A percentile compares a stretch with the other conserved stretches of the same genome.
phyloP scores from a whole-genome alignment of 768 basidiomycete species.

The Naganishia friedmannii region DNA sequence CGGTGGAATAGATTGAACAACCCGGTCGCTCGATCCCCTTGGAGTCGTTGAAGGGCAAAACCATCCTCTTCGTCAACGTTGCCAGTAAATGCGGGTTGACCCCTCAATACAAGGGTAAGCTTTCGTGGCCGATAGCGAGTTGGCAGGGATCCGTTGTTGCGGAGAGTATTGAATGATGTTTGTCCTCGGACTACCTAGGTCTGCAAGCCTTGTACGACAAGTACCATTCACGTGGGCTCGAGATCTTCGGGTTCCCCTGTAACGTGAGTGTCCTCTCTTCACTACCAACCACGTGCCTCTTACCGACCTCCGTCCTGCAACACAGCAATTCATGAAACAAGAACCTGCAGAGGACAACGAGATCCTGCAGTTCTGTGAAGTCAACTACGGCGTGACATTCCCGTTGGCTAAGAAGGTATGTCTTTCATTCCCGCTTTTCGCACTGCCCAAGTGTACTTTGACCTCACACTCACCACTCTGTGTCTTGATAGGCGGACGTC shows the following conservation, averaged over 20 bases:
- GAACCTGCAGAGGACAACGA: conserved; percentile 52
- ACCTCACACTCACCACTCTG: not conserved
- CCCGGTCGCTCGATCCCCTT: conserved; percentile 42
- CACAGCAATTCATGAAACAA: conserved; percentile 47
- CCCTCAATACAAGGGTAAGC: conserved; percentile 47
- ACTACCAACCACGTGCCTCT: too few relatives aligned
- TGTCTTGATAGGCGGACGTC: conserved; percentile 40
- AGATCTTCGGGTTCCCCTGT: conserved; percentile 51
- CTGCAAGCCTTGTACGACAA: conserved; percentile 50
- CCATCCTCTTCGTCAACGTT: conserved; percentile 51
- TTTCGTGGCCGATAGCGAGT: not conserved
- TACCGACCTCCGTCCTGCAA: not conserved
- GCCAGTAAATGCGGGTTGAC: conserved; percentile 51
- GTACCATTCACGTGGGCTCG: conserved; percentile 46
- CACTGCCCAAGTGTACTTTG: not conserved
- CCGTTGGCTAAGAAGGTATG: conserved; percentile 48
- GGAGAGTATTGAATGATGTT: not conserved
- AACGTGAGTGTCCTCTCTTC: conserved; percentile 34
- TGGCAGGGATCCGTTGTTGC: not conserved
- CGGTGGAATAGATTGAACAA: conserved; percentile 40
- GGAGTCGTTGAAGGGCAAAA: conserved; percentile 45
- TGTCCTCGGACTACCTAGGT: not conserved
- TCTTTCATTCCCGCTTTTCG: not conserved
- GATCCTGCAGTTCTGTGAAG: conserved; percentile 49
- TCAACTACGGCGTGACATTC: conserved; percentile 53